Conservation (phyloP, 2,329 filamentous ascomycete species). For the Xylaria multiplex region DNA sequence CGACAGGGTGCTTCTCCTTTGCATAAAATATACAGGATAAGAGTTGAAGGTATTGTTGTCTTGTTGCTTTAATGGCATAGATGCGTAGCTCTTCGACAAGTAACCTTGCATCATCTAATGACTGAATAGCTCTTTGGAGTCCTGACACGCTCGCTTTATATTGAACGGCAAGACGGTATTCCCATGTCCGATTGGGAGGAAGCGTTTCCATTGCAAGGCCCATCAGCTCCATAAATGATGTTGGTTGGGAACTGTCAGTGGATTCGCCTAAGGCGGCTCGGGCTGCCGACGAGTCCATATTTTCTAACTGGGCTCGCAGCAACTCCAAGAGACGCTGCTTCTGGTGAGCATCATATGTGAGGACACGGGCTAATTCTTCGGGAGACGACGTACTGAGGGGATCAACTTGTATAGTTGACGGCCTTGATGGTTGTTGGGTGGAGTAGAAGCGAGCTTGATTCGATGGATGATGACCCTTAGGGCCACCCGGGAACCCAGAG, state of each 20-base stretch:
- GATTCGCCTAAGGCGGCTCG: slow-evolving; percentile 12
- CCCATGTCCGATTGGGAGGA: slow-evolving; percentile 49
- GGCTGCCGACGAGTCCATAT: slow-evolving; percentile 28
- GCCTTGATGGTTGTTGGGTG: slow-evolving; percentile 19
- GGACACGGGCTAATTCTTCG: slow-evolving; percentile 32
- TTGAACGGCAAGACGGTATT: slow-evolving; percentile 48
- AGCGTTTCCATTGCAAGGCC: slow-evolving; percentile 45
- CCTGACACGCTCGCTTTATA: slow-evolving; percentile 41
- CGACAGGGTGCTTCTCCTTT: slow-evolving; percentile 22
- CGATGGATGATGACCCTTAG: slow-evolving; percentile 24
- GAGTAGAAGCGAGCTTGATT: slow-evolving; percentile 42
- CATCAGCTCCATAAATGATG: slow-evolving; percentile 43
- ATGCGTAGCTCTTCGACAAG: slow-evolving; percentile 54
- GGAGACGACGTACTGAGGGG: slow-evolving; percentile 32
- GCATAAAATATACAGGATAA: slow-evolving; percentile 53
- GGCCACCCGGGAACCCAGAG: slow-evolving; percentile 26
- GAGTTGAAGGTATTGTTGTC: slow-evolving; percentile 51
- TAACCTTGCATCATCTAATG: slow-evolving; percentile 41
- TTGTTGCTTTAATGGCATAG: slow-evolving; percentile 51
- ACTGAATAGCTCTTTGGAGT: slow-evolving; percentile 29
- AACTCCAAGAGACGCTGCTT: slow-evolving; percentile 44
- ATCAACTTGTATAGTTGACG: slow-evolving; percentile 20
- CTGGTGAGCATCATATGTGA: slow-evolving; percentile 41
- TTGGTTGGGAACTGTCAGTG: neutral
- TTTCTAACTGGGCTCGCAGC: slow-evolving; percentile 41